Percentiles rank a stretch among this genome's conserved stretches.
These are phyloP conservation scores for Dentipellis fragilis DNA, from an alignment of 768 basidiomycete species.

Conservation along the genomic window DNA sequence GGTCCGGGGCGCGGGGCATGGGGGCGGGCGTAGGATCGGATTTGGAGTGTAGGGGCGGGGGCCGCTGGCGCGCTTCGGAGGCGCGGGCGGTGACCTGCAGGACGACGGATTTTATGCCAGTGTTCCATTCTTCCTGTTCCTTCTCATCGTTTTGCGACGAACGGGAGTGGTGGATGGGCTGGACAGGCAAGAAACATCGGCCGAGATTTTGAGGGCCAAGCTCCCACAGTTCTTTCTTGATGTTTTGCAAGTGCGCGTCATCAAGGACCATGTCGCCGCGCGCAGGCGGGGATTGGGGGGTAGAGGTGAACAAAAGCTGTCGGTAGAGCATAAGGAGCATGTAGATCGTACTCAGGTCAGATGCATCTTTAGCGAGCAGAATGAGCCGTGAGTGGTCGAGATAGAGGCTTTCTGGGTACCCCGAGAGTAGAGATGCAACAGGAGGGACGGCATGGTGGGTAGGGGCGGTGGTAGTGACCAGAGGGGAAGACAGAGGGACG, in stretches of 20 bases:
- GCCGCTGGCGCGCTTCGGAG: slow-evolving; percentile 27
- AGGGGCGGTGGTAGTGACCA: slow-evolving; percentile 20
- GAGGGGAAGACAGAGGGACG: slow-evolving; percentile 24
- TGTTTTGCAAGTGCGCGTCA: slow-evolving; percentile 41
- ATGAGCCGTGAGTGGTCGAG: slow-evolving; percentile 67
- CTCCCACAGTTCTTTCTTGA: slow-evolving; percentile 73
- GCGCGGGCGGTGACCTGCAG: slow-evolving; percentile 71
- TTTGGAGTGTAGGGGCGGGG: neutral
- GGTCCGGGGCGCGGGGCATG: slow-evolving; percentile 12
- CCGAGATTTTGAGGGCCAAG: slow-evolving; percentile 54
- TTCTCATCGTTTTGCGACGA: slow-evolving; percentile 17
- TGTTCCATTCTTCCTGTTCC: slow-evolving; percentile 40
- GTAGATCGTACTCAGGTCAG: slow-evolving; percentile 65
- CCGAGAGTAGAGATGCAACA: slow-evolving; percentile 25
- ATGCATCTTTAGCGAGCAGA: slow-evolving; percentile 58
- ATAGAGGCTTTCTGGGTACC: slow-evolving; percentile 70
- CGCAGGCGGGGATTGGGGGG: slow-evolving; percentile 20
- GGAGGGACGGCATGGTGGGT: slow-evolving; percentile 17
- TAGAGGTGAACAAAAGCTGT: slow-evolving; percentile 50
- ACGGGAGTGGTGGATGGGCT: slow-evolving; percentile 1
- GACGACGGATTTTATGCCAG: slow-evolving; percentile 30
- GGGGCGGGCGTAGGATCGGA: neutral
- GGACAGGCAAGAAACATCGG: slow-evolving; percentile 35
- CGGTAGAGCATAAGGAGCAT: slow-evolving; percentile 77
- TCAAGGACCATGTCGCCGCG: slow-evolving; percentile 31